Base-by-base conservation (phyloP, 192 early-diverging fungal species). In the Coemansia sp. region DNA sequence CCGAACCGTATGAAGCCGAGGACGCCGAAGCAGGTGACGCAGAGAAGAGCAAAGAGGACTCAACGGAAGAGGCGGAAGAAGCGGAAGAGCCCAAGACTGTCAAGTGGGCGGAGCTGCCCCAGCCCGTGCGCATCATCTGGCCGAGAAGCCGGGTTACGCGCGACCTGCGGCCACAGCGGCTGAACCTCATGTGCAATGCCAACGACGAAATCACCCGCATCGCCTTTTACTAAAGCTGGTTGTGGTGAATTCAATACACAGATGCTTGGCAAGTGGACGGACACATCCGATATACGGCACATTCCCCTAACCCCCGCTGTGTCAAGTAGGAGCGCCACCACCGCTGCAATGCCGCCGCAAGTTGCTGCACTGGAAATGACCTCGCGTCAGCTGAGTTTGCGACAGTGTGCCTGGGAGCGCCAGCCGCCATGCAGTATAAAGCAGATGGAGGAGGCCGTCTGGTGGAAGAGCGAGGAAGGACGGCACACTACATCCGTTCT, bases 131-230 rank as follows among this genome's bases (percentile, higher is more conserved):
- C 6, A 35, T 58, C 2, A 63, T 75, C 27, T 48, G 50, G 52
- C 64, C 65, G 1, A 53, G 53, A 0, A 56, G 40, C 5, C 64
- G 54, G 5, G 51, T 75, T 40, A 75, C 71, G 4, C 51, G 64
- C 43, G 70, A 74, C 48, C 34, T 67, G 48, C 40, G 60, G 1
- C 56, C 56, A 4, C 34, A 45, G 21, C 53, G 70, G 6, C 30
- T 74, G 47, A 74, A 74, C 37, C 26, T 74, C 35, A 40, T 58
- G 22, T 63, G 55, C 39, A 34, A 55, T 26, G 38, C 45, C 11
- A 22, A 50, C 1, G 64, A 56, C 37, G 5, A 29, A 22, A 60
- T 74, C 17, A 54, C 27, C 22, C 36, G 25, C 14, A 51, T 70
- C 6, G 30, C 22, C 17, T 70, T 59, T 40, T 40, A 17, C 40